phyloP scores from a whole-genome alignment of 305 asterid genomes.

The Fraxinus latifolia region DNA sequence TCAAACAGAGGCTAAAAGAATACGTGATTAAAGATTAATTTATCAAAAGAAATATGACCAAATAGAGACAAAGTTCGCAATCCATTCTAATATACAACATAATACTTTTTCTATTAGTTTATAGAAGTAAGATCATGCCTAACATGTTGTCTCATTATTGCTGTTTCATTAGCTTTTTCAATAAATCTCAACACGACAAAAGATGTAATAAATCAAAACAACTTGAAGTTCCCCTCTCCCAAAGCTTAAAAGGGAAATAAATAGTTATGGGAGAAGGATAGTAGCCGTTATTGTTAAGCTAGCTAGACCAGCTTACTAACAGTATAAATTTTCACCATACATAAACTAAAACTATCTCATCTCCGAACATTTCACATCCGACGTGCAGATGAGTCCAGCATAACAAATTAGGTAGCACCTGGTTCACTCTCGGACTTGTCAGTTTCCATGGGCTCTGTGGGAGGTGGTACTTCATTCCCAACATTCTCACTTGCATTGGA shows the following conservation, averaged over 20 bases:
- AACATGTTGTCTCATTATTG: background rate
- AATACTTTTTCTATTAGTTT: too few species aligned
- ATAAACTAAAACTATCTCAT: background rate
- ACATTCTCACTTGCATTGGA: background rate
- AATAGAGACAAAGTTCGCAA: too few species aligned
- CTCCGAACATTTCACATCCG: background rate
- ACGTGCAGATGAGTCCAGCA: background rate
- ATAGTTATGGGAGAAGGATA: constrained; percentile 20
- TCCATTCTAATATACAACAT: too few species aligned
- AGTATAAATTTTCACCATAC: background rate
- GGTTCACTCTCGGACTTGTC: constrained; percentile 25
- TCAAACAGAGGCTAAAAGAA: too few species aligned
- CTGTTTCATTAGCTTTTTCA: too few species aligned
- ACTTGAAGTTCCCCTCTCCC: background rate
- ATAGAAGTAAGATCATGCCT: background rate
- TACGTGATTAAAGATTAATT: too few species aligned
- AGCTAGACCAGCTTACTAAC: background rate
- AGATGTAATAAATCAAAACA: too few species aligned
- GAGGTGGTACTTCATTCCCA: constrained; percentile 25
- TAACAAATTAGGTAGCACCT: constrained; percentile 13
- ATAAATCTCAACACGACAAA: too few species aligned
- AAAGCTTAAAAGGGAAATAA: background rate
- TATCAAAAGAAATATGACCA: too few species aligned
- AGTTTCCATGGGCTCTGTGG: constrained; percentile 42
- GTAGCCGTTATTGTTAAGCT: too few species aligned